Conservation (phyloP, 2,329 filamentous ascomycete species). For the Ophiostoma tasmaniense region DNA sequence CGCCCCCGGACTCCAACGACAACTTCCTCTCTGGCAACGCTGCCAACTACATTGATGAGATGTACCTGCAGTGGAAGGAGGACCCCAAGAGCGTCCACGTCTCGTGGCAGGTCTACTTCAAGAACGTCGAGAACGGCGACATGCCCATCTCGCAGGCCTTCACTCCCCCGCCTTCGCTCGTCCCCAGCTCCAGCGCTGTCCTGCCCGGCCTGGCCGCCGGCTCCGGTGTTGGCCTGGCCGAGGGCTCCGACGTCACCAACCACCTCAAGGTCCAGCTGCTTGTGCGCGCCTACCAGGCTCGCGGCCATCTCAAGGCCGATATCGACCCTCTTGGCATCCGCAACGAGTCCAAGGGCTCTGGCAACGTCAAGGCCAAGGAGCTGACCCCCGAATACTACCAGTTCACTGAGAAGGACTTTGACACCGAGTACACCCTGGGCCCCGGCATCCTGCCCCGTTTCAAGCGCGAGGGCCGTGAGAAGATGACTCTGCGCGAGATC, state of each 20-base stretch:
- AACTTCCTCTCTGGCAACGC: constrained; percentile 95
- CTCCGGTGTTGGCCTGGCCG: constrained; percentile 53
- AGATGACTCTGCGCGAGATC: constrained; percentile 96
- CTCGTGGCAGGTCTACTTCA: constrained; percentile 99
- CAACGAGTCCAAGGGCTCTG: constrained; percentile 73
- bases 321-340: constrained; percentile 95
- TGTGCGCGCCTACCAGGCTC: constrained; percentile 93
- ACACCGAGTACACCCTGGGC: constrained; percentile 83
- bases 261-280: constrained; percentile 97
- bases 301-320: constrained; percentile 95
- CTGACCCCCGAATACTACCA: constrained; percentile 88
- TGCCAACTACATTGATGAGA: constrained; percentile 98
- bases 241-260: constrained; percentile 80
- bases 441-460: constrained; percentile 94
- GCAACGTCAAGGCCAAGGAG: constrained; percentile 84
- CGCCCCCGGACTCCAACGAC: constrained; percentile 71
- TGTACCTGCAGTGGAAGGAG: constrained; percentile 97
- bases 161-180: constrained; percentile 85
- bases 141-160: constrained; percentile 98
- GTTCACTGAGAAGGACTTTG: constrained; percentile 89
- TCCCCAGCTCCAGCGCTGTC: constrained; percentile 71
- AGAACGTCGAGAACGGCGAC: constrained; percentile 95
- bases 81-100: constrained; percentile 91
- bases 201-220: constrained; percentile 60
- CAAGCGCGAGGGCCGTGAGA: constrained; percentile 77